These are phyloP conservation scores for Pichia sp. DNA, from an alignment of 1,139 yeast species.

Conservation along the genomic window DNA sequence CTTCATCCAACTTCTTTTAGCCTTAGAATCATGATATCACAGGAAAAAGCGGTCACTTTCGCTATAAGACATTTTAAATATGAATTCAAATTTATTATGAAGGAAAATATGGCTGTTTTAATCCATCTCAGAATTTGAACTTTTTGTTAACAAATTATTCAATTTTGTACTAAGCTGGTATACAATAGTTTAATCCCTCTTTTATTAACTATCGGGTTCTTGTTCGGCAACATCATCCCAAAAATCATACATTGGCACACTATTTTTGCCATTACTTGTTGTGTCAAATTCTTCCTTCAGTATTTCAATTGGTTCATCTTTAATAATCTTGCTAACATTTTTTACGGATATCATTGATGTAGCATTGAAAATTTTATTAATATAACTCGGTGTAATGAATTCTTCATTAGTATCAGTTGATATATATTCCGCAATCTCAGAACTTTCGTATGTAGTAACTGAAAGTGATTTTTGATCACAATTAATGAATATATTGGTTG, in stretches of 20 bases:
- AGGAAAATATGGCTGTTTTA: too few species aligned
- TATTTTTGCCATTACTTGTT: background rate
- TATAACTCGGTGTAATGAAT: conserved; percentile 9
- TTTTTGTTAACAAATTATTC: too few species aligned
- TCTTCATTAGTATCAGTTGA: background rate
- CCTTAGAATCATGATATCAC: too few species aligned
- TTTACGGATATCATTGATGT: conserved; percentile 4
- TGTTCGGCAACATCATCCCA: background rate
- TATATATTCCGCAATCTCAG: background rate
- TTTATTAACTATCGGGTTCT: too few species aligned
- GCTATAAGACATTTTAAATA: too few species aligned
- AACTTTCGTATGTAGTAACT: background rate
- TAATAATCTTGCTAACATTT: conserved; percentile 4
- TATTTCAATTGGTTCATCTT: conserved; percentile 2
- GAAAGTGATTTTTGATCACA: background rate
- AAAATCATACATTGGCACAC: background rate
- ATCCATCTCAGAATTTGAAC: too few species aligned
- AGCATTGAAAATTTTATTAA: conserved; percentile 7
- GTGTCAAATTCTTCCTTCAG: conserved; percentile 7
- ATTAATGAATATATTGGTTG: background rate
- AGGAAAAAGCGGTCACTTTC: too few species aligned
- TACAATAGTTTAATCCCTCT: too few species aligned
- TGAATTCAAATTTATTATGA: too few species aligned
- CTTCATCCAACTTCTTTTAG: too few species aligned
- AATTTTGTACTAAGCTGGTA: too few species aligned